These are phyloP conservation scores for Aspergillus pseudoterreus DNA, from an alignment of 2,329 filamentous ascomycete genomes.

Conservation along the genomic window DNA sequence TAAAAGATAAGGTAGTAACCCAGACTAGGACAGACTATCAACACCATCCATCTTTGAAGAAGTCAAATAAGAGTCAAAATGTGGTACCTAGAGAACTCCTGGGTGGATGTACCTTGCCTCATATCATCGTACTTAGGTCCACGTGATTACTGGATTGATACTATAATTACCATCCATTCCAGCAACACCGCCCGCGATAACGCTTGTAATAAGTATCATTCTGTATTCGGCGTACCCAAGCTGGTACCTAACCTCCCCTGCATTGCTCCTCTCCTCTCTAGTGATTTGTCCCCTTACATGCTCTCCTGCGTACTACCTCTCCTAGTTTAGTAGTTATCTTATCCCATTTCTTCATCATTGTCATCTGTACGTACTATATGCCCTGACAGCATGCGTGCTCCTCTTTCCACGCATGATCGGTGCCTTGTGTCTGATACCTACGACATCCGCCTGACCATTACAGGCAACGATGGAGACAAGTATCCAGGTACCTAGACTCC, in stretches of 20 bases:
- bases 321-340: not conserved
- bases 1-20: too few relatives aligned
- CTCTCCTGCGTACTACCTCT: not conserved
- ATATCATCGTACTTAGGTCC: not conserved
- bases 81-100: too few relatives aligned
- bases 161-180: not conserved
- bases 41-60: too few relatives aligned
- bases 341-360: not conserved
- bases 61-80: too few relatives aligned
- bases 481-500: slow-evolving; percentile 33
- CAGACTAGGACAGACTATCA: too few relatives aligned
- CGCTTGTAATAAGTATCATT: not conserved
- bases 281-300: not conserved
- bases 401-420: slow-evolving; percentile 9
- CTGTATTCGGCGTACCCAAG: not conserved
- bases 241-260: too few relatives aligned
- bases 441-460: slow-evolving; percentile 28
- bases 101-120: too few relatives aligned
- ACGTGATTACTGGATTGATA: not conserved
- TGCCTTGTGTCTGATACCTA: slow-evolving; percentile 25
- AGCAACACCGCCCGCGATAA: not conserved
- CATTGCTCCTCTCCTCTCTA: not conserved
- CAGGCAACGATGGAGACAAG: slow-evolving; percentile 33
- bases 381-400: slow-evolving; percentile 12
- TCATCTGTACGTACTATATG: not conserved